Conservation (phyloP, 192 early-diverging fungal species). For the Oehlia diaphana region DNA sequence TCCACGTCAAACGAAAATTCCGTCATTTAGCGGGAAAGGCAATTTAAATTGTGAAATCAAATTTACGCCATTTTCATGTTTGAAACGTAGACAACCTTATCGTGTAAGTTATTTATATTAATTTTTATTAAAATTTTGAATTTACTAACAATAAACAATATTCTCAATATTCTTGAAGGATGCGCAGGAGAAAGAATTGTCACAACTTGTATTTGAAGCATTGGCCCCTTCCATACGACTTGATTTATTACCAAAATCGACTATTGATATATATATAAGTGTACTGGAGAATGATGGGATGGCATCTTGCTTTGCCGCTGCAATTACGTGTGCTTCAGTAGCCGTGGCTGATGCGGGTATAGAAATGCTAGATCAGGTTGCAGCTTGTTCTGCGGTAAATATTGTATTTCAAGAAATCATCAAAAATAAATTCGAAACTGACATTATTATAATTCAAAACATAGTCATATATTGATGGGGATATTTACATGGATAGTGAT, state of each 20-base stretch:
- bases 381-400: constrained; percentile 67
- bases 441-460: not conserved
- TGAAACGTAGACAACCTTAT: constrained; percentile 53
- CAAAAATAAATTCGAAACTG: constrained; percentile 20
- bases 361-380: constrained; percentile 82
- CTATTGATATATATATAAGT: constrained; percentile 69
- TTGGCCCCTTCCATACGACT: constrained; percentile 71
- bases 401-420: not conserved
- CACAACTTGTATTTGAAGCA: constrained; percentile 60
- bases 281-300: constrained; percentile 73
- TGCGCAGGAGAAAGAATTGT: constrained; percentile 65
- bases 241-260: constrained; percentile 71
- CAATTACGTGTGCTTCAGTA: constrained; percentile 64
- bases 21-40: constrained; percentile 54
- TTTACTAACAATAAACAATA: constrained; percentile 31
- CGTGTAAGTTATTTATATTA: constrained; percentile 36
- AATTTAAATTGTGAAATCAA: constrained; percentile 73
- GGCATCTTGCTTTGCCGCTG: constrained; percentile 61
- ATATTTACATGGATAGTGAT: constrained; percentile 55
- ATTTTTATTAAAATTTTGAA: constrained; percentile 1
- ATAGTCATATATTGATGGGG: constrained; percentile 24
- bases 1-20: constrained; percentile 58
- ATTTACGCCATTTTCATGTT: constrained; percentile 71
- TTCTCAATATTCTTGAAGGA: constrained; percentile 39
- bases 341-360: constrained; percentile 83